phyloP scores from a whole-genome alignment of 352 stramenopile species.

The Globisporangium barbulae region DNA sequence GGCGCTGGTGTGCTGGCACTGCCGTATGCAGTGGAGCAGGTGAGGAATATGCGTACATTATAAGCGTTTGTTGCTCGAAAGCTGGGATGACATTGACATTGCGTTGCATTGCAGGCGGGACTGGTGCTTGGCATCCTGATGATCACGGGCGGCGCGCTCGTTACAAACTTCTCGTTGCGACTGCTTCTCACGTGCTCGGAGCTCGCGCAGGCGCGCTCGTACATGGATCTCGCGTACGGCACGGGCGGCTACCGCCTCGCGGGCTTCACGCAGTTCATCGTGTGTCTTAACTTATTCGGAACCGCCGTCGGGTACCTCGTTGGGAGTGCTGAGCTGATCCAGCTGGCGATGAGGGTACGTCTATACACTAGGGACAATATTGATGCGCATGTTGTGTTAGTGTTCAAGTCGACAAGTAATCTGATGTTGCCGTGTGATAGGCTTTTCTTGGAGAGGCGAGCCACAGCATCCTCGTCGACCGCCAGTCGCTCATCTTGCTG shows the following conservation, averaged over 20 bases:
- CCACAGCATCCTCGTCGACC: slow-evolving; percentile 55
- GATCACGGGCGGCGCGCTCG: slow-evolving; percentile 60
- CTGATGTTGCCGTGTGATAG: slow-evolving; percentile 2
- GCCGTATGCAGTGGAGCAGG: slow-evolving; percentile 76
- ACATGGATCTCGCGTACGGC: slow-evolving; percentile 73
- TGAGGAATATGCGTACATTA: neutral
- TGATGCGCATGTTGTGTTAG: neutral
- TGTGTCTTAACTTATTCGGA: slow-evolving; percentile 88
- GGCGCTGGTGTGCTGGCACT: slow-evolving; percentile 79
- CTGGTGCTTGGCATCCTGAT: slow-evolving; percentile 67
- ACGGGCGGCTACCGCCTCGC: slow-evolving; percentile 66
- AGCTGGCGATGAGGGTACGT: slow-evolving; percentile 52
- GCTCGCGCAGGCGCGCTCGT: slow-evolving; percentile 67
- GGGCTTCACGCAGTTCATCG: slow-evolving; percentile 69
- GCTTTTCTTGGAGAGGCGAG: slow-evolving; percentile 41
- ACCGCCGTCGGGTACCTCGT: slow-evolving; percentile 84
- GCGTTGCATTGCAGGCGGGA: slow-evolving; percentile 26
- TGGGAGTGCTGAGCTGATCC: slow-evolving; percentile 73
- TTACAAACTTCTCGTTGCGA: slow-evolving; percentile 83
- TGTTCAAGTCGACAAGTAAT: neutral
- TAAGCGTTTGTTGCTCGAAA: neutral
- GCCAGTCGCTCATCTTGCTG: slow-evolving; percentile 65
- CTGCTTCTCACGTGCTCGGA: slow-evolving; percentile 79
- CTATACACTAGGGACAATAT: neutral
- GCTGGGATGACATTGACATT: neutral